Conservation (phyloP, 192 early-diverging fungal genomes). For the Allomyces macrogynus region DNA sequence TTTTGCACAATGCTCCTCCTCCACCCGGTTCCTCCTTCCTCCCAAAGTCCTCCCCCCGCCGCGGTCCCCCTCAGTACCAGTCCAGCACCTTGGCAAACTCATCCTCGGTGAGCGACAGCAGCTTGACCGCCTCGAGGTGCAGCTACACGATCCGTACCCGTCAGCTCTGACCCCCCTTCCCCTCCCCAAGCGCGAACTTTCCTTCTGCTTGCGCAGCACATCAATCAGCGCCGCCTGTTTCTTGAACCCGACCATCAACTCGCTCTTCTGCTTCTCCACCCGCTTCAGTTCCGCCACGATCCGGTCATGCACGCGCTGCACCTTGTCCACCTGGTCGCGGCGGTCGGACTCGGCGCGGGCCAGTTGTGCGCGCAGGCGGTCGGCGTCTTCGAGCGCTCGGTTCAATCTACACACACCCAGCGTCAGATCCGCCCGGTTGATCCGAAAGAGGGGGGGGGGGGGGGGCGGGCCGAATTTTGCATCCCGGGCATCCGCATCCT, state of each 20-base stretch:
- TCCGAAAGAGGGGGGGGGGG: no score
- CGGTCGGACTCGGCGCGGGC: constrained; percentile 7
- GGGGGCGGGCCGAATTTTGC: no score
- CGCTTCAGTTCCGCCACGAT: constrained; percentile 22
- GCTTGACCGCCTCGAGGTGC: constrained; percentile 25
- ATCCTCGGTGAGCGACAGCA: constrained; percentile 27
- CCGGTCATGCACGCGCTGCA: constrained; percentile 9
- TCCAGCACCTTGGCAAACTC: constrained; percentile 24
- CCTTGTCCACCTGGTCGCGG: constrained; percentile 16
- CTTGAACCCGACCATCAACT: constrained; percentile 25
- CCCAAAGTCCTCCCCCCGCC: no score
- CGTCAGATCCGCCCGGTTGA: neutral
- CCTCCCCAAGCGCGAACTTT: constrained; percentile 1
- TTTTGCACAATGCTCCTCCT: no score
- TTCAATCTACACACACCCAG: constrained; percentile 17
- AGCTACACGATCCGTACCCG: constrained; percentile 8
- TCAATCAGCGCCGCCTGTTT: constrained; percentile 29
- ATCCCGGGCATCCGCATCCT: no score
- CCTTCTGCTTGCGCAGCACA: constrained; percentile 32
- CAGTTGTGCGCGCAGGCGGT: constrained; percentile 12
- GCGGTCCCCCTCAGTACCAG: neutral
- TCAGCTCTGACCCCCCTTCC: neutral
- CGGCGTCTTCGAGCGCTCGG: constrained; percentile 28
- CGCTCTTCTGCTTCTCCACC: constrained; percentile 24
- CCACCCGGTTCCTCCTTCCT: no score